Conservation (phyloP, 2,329 filamentous ascomycete species). For the Aspergillus flavus region DNA sequence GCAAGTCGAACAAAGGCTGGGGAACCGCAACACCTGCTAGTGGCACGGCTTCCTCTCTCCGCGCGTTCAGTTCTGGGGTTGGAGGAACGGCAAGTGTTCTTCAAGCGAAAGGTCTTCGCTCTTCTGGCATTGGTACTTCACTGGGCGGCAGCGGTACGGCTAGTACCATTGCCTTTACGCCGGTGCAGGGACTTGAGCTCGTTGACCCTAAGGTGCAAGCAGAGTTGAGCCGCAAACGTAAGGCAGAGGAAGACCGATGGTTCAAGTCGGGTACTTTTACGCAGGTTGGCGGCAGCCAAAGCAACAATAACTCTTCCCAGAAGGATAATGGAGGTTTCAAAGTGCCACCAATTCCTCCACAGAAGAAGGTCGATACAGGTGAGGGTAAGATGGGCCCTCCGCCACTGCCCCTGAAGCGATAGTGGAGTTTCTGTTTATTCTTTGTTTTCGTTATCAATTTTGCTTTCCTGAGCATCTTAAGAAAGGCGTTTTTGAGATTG, state of each 20-base stretch:
- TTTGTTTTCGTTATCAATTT: slow-evolving; percentile 17
- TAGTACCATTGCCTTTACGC: slow-evolving; percentile 88
- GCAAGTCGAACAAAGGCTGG: slow-evolving; percentile 96
- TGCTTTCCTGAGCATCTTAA: slow-evolving; percentile 19
- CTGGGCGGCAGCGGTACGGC: slow-evolving; percentile 72
- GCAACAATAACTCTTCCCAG: slow-evolving; percentile 26
- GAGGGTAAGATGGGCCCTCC: slow-evolving; percentile 57
- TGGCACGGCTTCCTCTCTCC: slow-evolving; percentile 74
- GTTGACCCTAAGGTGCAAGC: slow-evolving; percentile 91
- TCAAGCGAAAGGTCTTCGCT: slow-evolving; percentile 75
- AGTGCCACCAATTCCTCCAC: slow-evolving; percentile 72
- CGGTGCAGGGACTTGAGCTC: slow-evolving; percentile 90
- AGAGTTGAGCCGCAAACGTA: slow-evolving; percentile 85
- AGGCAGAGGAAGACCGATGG: slow-evolving; percentile 93
- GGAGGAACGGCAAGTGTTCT: slow-evolving; percentile 68
- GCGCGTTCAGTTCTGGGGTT: slow-evolving; percentile 71
- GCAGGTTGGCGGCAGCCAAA: slow-evolving; percentile 62
- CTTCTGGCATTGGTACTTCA: slow-evolving; percentile 77
- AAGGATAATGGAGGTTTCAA: slow-evolving; percentile 72
- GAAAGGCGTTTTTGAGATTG: slow-evolving; percentile 20
- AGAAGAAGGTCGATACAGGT: slow-evolving; percentile 73
- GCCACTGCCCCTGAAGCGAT: slow-evolving; percentile 33
- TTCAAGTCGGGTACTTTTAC: slow-evolving; percentile 98
- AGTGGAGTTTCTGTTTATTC: slow-evolving; percentile 12
- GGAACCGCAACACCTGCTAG: slow-evolving; percentile 65